Evolutionary conservation across 164 flowering plant species (phyloP), one percentile per base, ranked within the genome.

Genomic region (Litsea cubeba): DNA sequence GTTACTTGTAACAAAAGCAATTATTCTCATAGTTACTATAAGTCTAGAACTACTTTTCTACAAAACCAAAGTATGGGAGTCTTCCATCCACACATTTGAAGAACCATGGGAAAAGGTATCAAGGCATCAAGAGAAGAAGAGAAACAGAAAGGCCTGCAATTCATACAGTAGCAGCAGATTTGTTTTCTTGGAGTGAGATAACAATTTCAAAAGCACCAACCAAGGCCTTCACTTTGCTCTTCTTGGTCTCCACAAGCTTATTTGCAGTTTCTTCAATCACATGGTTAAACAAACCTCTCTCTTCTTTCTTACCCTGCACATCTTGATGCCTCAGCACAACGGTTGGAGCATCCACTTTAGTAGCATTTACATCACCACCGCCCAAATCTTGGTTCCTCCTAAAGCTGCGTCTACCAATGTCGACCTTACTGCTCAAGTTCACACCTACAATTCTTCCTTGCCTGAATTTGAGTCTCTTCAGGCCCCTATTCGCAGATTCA

Each of bases 201-300:
- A 94, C 97, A 0, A 93, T 87, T 79, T 93, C 98, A 73, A 93
- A 92, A 66, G 98, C 98, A 73, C 98, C 95, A 30, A 93, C 98
- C 82, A 94, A 80, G 26, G 98, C 97, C 85, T 94, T 90, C 24
- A 94, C 98, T 84, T 90, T 94, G 65, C 97, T 94, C 81, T 88
- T 94, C 86, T 92, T 85, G 51, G 87, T 87, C 77, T 84, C 88
- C 3, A 82, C 98, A 14, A 94, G 94, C 84, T 90, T 94, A 80
- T 89, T 92, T 1, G 95, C 98, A 7, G 94, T 92, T 80, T 90
- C 95, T 79, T 92, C 93, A 69, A 93, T 93, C n/a, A 93, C 95
- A 66, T 85, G 86, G 76, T 93, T 94, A 5, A 88, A 80, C 76
- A 90, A 79, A 28, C 78, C 89, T 62, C 81, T 84, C 2, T 82